A percentile compares a stretch with the other conserved stretches of the same genome.
These are phyloP conservation scores for Geotrichum macrosporum DNA, from an alignment of 1,139 yeast species.

Conservation along the genomic window DNA sequence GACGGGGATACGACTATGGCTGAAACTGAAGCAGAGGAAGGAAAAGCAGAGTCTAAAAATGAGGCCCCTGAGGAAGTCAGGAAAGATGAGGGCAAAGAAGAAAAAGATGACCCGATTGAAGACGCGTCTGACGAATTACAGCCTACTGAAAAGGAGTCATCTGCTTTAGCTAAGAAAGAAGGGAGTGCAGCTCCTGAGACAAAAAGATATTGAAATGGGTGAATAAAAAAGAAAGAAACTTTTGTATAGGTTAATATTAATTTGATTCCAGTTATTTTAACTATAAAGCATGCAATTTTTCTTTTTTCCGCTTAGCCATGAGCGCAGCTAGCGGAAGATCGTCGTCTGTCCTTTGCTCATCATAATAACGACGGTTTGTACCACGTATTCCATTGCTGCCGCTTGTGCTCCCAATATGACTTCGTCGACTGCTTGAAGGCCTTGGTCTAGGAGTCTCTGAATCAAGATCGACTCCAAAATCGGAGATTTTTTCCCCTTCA, in stretches of 20 bases:
- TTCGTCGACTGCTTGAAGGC: too few species aligned
- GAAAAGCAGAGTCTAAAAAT: neutral
- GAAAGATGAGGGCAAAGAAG: too few species aligned
- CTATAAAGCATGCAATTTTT: slow-evolving; percentile 16
- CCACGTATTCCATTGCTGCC: neutral
- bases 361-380: neutral
- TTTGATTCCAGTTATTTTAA: too few species aligned
- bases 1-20: neutral
- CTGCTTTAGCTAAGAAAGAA: neutral
- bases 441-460: slow-evolving; percentile 42
- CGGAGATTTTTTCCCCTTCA: slow-evolving; percentile 75
- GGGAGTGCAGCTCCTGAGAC: too few species aligned
- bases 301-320: slow-evolving; percentile 20
- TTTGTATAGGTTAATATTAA: too few species aligned
- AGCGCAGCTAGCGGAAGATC: slow-evolving; percentile 22
- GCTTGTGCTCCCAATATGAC: too few species aligned
- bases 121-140: too few species aligned
- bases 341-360: slow-evolving; percentile 17
- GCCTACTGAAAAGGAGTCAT: too few species aligned
- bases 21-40: slow-evolving; percentile 1
- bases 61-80: neutral
- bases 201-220: slow-evolving; percentile 37
- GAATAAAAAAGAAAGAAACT: neutral
- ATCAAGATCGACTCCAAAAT: slow-evolving; percentile 83
- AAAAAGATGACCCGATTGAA: too few species aligned